Evolutionary conservation across 495 filamentous ascomycete genomes (phyloP).

Genomic region (Neurospora sp.): DNA sequence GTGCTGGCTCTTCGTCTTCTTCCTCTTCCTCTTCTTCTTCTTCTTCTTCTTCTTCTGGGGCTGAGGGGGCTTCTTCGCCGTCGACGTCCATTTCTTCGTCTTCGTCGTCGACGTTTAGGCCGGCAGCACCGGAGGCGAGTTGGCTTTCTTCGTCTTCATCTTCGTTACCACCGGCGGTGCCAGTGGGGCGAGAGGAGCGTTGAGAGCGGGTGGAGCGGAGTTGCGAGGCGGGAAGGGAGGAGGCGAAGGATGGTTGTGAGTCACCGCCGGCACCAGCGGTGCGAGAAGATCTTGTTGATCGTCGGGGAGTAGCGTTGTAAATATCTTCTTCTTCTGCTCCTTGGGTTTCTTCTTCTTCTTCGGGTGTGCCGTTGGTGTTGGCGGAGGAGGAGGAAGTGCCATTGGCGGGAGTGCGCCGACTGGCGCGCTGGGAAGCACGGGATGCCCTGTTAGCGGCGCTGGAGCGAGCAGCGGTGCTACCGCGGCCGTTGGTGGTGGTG

Average conservation of each 20-base stretch:
- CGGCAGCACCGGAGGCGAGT: conserved; percentile 27
- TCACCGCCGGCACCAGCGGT: conserved; percentile 8
- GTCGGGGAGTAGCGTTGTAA: conserved; percentile 31
- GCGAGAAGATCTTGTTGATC: conserved; percentile 18
- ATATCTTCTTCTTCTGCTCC: conserved; percentile 11
- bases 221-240: conserved; percentile 36
- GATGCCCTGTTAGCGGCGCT: conserved; percentile 10
- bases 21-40: conserved; percentile 8
- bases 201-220: conserved; percentile 25
- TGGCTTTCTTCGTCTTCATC: conserved; percentile 25
- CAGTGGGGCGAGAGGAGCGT: background rate
- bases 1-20: conserved; percentile 16
- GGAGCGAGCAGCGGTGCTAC: conserved; percentile 3
- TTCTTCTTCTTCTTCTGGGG: conserved; percentile 3
- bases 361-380: conserved; percentile 7
- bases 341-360: conserved; percentile 11
- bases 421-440: conserved; percentile 16
- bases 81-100: conserved; percentile 5
- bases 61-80: conserved; percentile 4
- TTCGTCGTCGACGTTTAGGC: conserved; percentile 21
- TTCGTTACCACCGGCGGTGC: conserved; percentile 3
- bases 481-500: conserved; percentile 1
- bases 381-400: background rate
- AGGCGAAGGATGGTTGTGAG: conserved; percentile 38
- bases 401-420: conserved; percentile 11